phyloP scores from a whole-genome alignment of 2,329 filamentous ascomycete species.

The Colletotrichum filicis region DNA sequence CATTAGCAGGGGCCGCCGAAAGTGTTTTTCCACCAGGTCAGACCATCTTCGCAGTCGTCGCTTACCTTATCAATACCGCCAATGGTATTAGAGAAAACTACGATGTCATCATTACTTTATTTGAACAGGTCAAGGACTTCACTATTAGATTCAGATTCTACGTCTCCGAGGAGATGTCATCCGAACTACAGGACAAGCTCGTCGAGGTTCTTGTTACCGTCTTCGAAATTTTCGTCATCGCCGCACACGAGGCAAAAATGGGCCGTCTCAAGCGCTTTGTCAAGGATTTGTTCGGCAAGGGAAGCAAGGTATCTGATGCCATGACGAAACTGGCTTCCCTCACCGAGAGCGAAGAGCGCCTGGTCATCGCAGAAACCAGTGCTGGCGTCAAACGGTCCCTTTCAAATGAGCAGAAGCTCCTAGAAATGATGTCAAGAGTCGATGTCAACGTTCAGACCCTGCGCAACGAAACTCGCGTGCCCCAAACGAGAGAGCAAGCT shows the following conservation, averaged over 20 bases:
- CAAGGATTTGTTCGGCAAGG: constrained; percentile 51
- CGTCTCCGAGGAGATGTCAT: constrained; percentile 49
- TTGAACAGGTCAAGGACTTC: constrained; percentile 55
- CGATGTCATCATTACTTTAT: constrained; percentile 56
- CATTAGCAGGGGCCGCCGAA: constrained; percentile 48
- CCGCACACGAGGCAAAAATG: constrained; percentile 52
- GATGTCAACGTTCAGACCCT: constrained; percentile 49
- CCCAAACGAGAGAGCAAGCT: constrained; percentile 42
- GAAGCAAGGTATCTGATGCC: constrained; percentile 51
- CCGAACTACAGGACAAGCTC: constrained; percentile 51
- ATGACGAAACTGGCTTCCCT: constrained; percentile 53
- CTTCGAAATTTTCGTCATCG: constrained; percentile 57
- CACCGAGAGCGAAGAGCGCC: constrained; percentile 52
- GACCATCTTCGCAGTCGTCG: constrained; percentile 54
- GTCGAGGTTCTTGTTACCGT: constrained; percentile 54
- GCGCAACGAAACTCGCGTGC: constrained; percentile 43
- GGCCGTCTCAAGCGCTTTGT: constrained; percentile 55
- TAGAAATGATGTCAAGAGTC: constrained; percentile 41
- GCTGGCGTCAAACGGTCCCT: constrained; percentile 49
- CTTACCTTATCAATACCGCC: constrained; percentile 55
- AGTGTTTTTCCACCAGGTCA: constrained; percentile 54
- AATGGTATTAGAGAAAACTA: constrained; percentile 56
- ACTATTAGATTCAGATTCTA: constrained; percentile 55
- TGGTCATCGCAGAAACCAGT: constrained; percentile 57
- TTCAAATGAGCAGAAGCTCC: constrained; percentile 48